Percentiles rank a stretch among this genome's conserved stretches.
Conservation (phyloP, 371 early-diverging fungal genomes). For the Circinella minor region DNA sequence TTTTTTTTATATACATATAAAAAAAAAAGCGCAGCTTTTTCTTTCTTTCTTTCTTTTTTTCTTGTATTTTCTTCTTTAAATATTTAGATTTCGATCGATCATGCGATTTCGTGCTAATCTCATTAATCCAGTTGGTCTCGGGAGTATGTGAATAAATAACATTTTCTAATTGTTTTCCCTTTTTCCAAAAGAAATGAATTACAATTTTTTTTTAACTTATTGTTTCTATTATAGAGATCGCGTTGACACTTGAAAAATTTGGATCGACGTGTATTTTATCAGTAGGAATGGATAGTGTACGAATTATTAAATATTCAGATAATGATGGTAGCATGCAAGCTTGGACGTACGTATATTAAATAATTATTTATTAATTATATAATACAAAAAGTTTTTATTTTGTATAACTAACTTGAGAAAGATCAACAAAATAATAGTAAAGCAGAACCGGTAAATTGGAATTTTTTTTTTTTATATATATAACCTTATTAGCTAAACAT, state of each 20-base stretch:
- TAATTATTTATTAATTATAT: conserved; percentile 9
- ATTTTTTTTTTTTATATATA: neutral
- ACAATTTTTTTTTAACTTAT: too few species aligned
- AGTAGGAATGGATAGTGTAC: conserved; percentile 44
- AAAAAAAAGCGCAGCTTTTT: neutral
- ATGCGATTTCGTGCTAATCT: conserved; percentile 41
- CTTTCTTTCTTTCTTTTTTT: neutral
- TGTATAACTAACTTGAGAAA: too few species aligned
- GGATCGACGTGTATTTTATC: conserved; percentile 47
- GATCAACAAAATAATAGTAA: conserved; percentile 19
- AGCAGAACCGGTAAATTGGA: conserved; percentile 21
- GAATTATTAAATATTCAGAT: conserved; percentile 52
- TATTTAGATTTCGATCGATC: neutral
- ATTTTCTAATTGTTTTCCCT: too few species aligned
- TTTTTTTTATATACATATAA: neutral
- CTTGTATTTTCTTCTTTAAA: too few species aligned
- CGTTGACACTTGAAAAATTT: conserved; percentile 42
- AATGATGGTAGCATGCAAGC: conserved; percentile 52
- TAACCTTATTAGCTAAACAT: neutral
- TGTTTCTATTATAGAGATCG: conserved; percentile 28
- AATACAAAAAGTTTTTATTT: too few species aligned
- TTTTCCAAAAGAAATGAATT: too few species aligned
- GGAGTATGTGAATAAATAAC: conserved; percentile 23
- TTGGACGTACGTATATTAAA: conserved; percentile 47
- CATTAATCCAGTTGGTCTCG: conserved; percentile 33